Percentiles rank a stretch among this genome's conserved stretches.
These are phyloP conservation scores for Chondrus crispus DNA, from an alignment of 23 red algal species.

Conservation along the genomic window DNA sequence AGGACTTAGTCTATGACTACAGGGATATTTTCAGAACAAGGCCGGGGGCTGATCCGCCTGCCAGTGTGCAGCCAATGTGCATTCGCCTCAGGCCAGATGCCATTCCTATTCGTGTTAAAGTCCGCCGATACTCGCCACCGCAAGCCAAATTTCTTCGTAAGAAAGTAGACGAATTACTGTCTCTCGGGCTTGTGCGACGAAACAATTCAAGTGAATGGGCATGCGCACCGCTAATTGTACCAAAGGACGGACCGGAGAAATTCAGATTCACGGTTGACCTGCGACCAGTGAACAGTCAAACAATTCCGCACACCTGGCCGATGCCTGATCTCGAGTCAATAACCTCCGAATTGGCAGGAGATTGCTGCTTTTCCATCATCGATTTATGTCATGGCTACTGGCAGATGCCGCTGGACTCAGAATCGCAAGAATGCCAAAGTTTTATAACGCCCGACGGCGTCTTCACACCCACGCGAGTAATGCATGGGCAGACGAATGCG, in stretches of 20 bases:
- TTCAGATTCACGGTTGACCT: conserved; percentile 6
- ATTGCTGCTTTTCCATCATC: background rate
- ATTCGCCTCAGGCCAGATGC: background rate
- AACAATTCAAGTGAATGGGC: background rate
- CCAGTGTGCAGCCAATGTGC: background rate
- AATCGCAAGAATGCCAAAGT: background rate
- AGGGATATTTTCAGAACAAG: conserved; percentile 31
- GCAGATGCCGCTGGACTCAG: background rate
- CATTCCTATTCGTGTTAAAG: background rate
- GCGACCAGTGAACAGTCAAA: background rate
- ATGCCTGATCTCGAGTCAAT: background rate
- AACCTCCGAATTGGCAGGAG: background rate
- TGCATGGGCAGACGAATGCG: background rate
- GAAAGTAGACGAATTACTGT: background rate
- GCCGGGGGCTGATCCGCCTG: conserved; percentile 5
- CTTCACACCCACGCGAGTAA: background rate
- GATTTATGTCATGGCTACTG: conserved; percentile 11
- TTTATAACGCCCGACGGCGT: background rate
- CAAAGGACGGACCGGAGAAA: background rate
- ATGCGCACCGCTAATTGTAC: conserved; percentile 2
- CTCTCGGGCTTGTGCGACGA: background rate
- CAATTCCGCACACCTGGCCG: background rate
- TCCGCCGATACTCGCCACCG: background rate
- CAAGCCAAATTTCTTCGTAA: background rate
- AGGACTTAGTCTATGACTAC: background rate